Conservation (phyloP, 1,284 basidiomycete genomes). For the Hemileia vastatrix region DNA sequence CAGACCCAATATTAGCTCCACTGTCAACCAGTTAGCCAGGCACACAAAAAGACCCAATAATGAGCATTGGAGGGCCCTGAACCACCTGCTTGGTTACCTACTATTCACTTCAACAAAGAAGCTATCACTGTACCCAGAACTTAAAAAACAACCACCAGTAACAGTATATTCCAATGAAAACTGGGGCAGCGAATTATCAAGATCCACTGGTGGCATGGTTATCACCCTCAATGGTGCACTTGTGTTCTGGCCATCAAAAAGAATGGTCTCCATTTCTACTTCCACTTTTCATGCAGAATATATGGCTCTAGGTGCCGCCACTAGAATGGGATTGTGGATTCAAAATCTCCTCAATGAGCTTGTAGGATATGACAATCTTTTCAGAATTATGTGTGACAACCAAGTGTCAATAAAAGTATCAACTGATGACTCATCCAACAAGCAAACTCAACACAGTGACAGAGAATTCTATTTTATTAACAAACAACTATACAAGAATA, state of each 20-base stretch:
- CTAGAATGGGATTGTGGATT: background rate
- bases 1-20: too few relatives aligned
- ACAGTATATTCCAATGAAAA: too few relatives aligned
- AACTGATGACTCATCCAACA: slow-evolving; percentile 1
- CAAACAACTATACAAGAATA: background rate
- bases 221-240: background rate
- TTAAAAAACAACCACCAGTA: too few relatives aligned
- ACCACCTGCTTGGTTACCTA: too few relatives aligned
- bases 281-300: slow-evolving; percentile 15
- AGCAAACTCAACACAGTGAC: background rate
- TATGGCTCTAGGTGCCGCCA: slow-evolving; percentile 2
- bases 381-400: too few relatives aligned
- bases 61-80: too few relatives aligned
- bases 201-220: background rate
- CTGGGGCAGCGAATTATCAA: slow-evolving; percentile 5
- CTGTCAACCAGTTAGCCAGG: too few relatives aligned
- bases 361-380: too few relatives aligned
- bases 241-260: slow-evolving; percentile 1
- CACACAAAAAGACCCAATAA: too few relatives aligned
- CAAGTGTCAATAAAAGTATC: background rate
- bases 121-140: too few relatives aligned
- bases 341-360: background rate
- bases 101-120: too few relatives aligned
- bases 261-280: background rate
- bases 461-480: background rate